A percentile compares a stretch with the other conserved stretches of the same genome.
phyloP scores from a whole-genome alignment of 352 stramenopile species.

The Phytopythium chamaehyphon region DNA sequence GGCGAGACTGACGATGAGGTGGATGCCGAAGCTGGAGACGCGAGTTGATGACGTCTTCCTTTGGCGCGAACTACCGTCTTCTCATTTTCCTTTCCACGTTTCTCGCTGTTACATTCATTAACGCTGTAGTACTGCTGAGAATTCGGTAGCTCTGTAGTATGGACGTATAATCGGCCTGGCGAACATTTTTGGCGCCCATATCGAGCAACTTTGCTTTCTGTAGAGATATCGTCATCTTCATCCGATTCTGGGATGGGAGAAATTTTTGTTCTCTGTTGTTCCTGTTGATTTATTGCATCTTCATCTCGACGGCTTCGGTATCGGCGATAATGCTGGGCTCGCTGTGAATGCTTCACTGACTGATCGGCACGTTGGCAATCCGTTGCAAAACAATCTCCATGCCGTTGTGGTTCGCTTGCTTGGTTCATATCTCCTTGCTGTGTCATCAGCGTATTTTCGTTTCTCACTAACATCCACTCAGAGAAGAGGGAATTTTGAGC shows the following conservation, averaged over 20 bases:
- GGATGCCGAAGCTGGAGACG: conserved; percentile 3
- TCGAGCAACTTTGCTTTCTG: no score
- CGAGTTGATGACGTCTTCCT: conserved; percentile 4
- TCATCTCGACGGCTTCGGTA: background rate
- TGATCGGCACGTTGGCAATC: background rate
- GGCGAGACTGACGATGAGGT: conserved; percentile 14
- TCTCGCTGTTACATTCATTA: no score
- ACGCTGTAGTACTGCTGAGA: no score
- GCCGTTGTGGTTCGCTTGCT: conserved; percentile 2
- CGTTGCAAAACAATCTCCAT: background rate
- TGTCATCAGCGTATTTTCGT: conserved; percentile 44
- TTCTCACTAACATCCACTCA: conserved; percentile 78
- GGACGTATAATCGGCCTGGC: no score
- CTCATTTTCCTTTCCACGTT: no score
- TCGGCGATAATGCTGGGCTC: background rate
- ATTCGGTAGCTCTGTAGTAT: no score
- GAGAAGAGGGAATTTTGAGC: conserved; percentile 67
- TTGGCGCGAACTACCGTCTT: background rate
- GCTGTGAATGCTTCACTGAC: background rate
- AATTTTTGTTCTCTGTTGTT: conserved; percentile 8
- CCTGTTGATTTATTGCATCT: background rate
- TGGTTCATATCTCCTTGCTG: conserved; percentile 13
- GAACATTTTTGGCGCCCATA: no score
- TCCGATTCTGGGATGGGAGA: conserved; percentile 7
- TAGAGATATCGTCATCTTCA: no score